Percentiles rank a stretch among this genome's conserved stretches.
These are phyloP conservation scores for Mucuna pruriens DNA, from an alignment of 306 rosid species.

Conservation along the genomic window DNA sequence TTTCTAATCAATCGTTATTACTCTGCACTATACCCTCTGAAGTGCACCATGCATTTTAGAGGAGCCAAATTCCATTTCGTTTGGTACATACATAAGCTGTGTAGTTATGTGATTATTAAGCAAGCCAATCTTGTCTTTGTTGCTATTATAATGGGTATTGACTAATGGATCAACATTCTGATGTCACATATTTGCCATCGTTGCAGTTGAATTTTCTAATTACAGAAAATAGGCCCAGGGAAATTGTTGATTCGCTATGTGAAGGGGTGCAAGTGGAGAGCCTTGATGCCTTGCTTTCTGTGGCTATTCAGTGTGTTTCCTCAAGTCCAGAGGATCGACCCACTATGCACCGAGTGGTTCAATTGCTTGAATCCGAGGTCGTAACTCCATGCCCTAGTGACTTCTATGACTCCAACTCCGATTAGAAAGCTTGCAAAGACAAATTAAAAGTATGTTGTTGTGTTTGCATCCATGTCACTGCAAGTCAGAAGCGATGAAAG, in stretches of 20 bases:
- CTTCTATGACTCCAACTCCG: constrained; percentile 86
- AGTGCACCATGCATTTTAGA: background rate
- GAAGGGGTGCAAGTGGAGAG: constrained; percentile 88
- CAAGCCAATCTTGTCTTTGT: constrained; percentile 26
- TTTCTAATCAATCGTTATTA: background rate
- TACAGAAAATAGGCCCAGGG: constrained; percentile 80
- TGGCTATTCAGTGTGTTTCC: constrained; percentile 90
- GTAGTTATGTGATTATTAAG: constrained; percentile 18
- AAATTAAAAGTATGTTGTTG: constrained; percentile 30
- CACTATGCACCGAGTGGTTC: constrained; percentile 95
- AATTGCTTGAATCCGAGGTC: constrained; percentile 93
- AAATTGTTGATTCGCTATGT: constrained; percentile 79
- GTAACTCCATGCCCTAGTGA: constrained; percentile 98
- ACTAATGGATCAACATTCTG: constrained; percentile 27
- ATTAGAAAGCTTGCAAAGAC: constrained; percentile 47
- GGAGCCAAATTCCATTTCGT: constrained; percentile 16
- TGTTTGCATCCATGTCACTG: constrained; percentile 37
- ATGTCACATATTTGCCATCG: constrained; percentile 24
- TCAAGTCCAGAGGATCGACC: constrained; percentile 93
- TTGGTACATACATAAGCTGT: constrained; percentile 15
- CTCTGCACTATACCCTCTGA: background rate
- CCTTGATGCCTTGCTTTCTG: constrained; percentile 85
- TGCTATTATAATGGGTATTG: constrained; percentile 37
- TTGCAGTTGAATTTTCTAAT: constrained; percentile 91
- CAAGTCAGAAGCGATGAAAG: constrained; percentile 38